Conservation (phyloP, 2,329 filamentous ascomycete species). For the Cladosporium phlei region DNA sequence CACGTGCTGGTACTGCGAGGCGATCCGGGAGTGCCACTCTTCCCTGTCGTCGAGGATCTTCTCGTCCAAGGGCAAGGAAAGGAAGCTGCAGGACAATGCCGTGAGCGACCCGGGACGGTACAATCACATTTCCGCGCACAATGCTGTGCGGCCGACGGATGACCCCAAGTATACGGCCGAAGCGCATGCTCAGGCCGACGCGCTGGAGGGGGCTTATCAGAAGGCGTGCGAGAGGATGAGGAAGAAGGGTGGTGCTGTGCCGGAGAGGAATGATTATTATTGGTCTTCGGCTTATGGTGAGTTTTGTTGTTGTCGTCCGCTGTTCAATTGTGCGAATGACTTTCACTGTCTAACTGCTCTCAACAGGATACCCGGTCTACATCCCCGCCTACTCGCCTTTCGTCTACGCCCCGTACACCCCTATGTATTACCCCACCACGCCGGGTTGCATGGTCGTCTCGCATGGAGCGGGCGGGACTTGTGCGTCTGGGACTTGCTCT, state of each 20-base stretch:
- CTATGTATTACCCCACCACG: constrained; percentile 39
- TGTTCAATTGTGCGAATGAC: constrained; percentile 19
- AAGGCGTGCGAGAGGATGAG: constrained; percentile 34
- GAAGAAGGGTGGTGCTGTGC: constrained; percentile 34
- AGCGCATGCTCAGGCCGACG: constrained; percentile 30
- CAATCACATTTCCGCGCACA: constrained; percentile 70
- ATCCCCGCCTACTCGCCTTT: constrained; percentile 46
- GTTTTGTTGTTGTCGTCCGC: neutral
- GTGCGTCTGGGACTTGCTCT: constrained; percentile 43
- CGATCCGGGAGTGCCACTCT: constrained; percentile 55
- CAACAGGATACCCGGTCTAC: constrained; percentile 32
- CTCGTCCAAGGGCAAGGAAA: constrained; percentile 34
- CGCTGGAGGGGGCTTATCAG: constrained; percentile 54
- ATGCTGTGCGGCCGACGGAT: constrained; percentile 49
- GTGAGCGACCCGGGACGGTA: constrained; percentile 51
- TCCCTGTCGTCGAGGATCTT: constrained; percentile 45
- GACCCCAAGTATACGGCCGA: constrained; percentile 21
- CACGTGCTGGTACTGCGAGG: constrained; percentile 81
- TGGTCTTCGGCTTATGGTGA: constrained; percentile 40
- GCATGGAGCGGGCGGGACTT: constrained; percentile 42
- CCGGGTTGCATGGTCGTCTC: constrained; percentile 42
- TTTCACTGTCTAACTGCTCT: constrained; percentile 33
- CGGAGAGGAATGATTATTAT: constrained; percentile 36
- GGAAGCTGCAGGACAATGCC: constrained; percentile 38
- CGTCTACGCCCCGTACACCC: constrained; percentile 35